Base-by-base conservation (phyloP, 208 protist genomes). In the Acanthamoeba triangularis region DNA sequence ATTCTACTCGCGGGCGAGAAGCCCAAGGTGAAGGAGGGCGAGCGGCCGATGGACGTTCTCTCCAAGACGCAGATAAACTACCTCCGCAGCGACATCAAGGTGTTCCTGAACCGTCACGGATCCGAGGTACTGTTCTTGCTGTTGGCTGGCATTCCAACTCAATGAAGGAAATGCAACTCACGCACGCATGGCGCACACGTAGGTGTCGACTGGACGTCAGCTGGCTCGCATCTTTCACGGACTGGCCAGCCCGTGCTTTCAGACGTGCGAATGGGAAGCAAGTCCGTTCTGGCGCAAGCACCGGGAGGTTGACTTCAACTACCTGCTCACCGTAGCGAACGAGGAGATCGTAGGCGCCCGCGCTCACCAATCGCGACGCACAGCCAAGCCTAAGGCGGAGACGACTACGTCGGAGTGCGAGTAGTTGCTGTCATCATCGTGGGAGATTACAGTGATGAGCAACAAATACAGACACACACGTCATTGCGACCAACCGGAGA, bases 211-310 rank as follows among this genome's bases (percentile, higher is more conserved):
- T 2, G 74, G 74, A 82, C 16, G 74, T 10, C 74, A 82, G n/a
- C 18, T 82, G 74, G 74, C 74, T 0, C 33, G 41, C 18, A 49
- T 82, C 33, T 82, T 82, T n/a, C 74, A 82, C 74, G 74, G 74
- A 4, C 37, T 82, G 16, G 30, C 74, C 41, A 52, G 37, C 37
- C 74, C 74, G 33, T 49, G 41, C 37, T 49, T 82, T 16, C 74
- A 41, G 37, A 25, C 20, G 41, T 25, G 33, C 23, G 74, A 82
- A 25, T 82, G 74, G 74, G 74, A 82, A 25, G 6, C 33, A 13
- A 82, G n/a, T n/a, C 41, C 33, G 37, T 82, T 82, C 41, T 82
- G 74, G 74, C 37, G 74, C 10, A 82, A 82, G n/a, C 41, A 82
- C 23, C 74, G 74, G 0, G 74, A 82, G 18, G 74, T 82, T 7